These are phyloP conservation scores for Endocalyx cinctus DNA, from an alignment of 2,329 filamentous ascomycete genomes.

Conservation along the genomic window DNA sequence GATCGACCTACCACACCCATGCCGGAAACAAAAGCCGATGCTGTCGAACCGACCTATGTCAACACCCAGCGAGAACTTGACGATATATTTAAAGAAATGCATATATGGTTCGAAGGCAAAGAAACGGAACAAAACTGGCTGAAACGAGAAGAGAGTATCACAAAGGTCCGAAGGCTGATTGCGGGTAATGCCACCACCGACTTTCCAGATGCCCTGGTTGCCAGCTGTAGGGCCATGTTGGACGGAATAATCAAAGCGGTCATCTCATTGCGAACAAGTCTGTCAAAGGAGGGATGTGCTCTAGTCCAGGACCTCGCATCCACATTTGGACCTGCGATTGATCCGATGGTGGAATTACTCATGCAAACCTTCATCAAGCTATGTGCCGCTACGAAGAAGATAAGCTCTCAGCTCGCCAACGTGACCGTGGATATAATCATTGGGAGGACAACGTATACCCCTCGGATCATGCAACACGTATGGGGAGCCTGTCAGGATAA, in stretches of 20 bases:
- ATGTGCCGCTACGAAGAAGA: conserved; percentile 86
- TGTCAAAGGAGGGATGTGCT: conserved; percentile 81
- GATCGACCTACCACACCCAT: conserved; percentile 58
- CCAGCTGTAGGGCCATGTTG: conserved; percentile 66
- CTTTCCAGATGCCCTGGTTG: conserved; percentile 66
- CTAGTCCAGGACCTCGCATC: conserved; percentile 80
- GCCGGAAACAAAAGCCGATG: conserved; percentile 60
- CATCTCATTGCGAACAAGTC: conserved; percentile 79
- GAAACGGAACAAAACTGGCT: conserved; percentile 92
- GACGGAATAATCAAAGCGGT: conserved; percentile 87
- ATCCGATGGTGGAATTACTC: conserved; percentile 84
- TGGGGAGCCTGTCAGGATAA: conserved; percentile 83
- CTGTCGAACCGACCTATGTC: conserved; percentile 76
- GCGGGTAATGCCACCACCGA: conserved; percentile 80
- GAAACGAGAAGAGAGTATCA: conserved; percentile 75
- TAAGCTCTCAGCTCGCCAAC: conserved; percentile 80
- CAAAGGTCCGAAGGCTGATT: conserved; percentile 70
- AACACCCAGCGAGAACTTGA: conserved; percentile 85
- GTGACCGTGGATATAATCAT: conserved; percentile 76
- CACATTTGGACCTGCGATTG: conserved; percentile 71
- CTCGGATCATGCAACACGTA: conserved; percentile 80
- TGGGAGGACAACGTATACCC: conserved; percentile 71
- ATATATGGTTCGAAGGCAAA: conserved; percentile 74
- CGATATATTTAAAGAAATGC: conserved; percentile 79
- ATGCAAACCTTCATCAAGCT: conserved; percentile 88